Evolutionary conservation across 192 early-diverging fungal genomes (phyloP), one percentile per base, ranked within the genome.

Genomic region (Gonapodya prolifera): DNA sequence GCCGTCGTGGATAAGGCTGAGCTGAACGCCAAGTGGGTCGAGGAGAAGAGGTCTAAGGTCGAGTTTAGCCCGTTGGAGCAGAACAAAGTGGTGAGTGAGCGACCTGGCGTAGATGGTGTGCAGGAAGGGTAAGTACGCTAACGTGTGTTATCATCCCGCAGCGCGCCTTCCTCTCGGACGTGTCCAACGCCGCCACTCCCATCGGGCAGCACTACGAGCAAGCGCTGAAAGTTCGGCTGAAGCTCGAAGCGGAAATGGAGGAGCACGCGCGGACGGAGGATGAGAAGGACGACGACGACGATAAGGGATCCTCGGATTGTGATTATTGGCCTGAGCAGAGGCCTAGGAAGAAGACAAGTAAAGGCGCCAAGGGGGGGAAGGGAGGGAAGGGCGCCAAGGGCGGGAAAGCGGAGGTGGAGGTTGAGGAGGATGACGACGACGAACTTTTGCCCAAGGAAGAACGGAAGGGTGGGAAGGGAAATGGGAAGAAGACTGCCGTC

Each of bases 1-100:
- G 86, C 87, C n/a, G 83, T 97, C 34, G 82, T 95, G 28, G 93
- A 96, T 69, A 95, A 94, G 86, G 88, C 87, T 81, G 81, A 96
- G 78, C 89, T 92, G 85, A 94, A 93, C 71, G 81, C 88, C 34
- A 83, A 82, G 76, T 93, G 88, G 78, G 90, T 99, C 69, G 88
- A 94, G 79, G 82, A 85, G 45, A 83, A 91, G 77, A 89, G 98
- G 23, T 83, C 86, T 30, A 78, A 79, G 30, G 86, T 88, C 30
- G 83, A 86, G 33, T 89, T 88, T 77, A 81, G 83, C 33, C 87
- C 88, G 30, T 85, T 83, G 61, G 88, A 88, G 77, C 78, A 79
- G 34, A 80, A 30, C 18, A 73, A 73, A 32, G 71, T 32, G 18
- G 71, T 73, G 71, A 32, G 71, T 73, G 2, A 18, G 18, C 71